A percentile compares a stretch with the other conserved stretches of the same genome.
Conservation (phyloP, 257 asterid species). For the Penstemon eatonii region DNA sequence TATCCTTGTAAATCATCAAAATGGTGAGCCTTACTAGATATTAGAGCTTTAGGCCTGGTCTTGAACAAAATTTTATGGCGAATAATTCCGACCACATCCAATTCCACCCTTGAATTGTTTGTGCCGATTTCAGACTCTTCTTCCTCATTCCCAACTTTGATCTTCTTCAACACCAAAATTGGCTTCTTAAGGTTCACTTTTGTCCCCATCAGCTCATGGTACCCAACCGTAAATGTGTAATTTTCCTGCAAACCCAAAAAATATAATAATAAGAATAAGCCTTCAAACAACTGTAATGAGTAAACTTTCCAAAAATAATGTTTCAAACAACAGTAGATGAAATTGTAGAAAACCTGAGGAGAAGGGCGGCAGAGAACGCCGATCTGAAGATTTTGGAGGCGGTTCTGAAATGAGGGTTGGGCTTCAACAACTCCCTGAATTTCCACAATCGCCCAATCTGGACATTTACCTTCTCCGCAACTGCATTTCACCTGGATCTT, state of each 20-base stretch:
- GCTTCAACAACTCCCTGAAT: conserved; percentile 87
- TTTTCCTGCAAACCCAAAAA: conserved; percentile 50
- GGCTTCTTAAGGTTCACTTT: conserved; percentile 85
- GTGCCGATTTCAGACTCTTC: conserved; percentile 27
- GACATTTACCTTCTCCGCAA: conserved; percentile 77
- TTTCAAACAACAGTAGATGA: background rate
- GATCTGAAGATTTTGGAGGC: conserved; percentile 70
- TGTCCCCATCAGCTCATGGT: conserved; percentile 86
- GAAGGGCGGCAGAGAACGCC: conserved; percentile 90
- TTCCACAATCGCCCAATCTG: conserved; percentile 92
- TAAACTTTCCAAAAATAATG: background rate
- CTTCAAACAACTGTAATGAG: conserved; percentile 1
- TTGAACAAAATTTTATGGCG: conserved; percentile 78
- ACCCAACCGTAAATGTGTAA: conserved; percentile 81
- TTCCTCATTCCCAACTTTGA: conserved; percentile 38
- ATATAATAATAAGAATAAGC: background rate
- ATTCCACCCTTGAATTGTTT: conserved; percentile 47
- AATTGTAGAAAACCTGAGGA: conserved; percentile 55
- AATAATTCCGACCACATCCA: conserved; percentile 75
- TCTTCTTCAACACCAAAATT: conserved; percentile 77
- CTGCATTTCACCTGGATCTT: conserved; percentile 81
- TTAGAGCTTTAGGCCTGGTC: conserved; percentile 92
- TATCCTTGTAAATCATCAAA: background rate
- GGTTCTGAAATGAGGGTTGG: conserved; percentile 57
- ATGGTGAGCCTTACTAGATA: conserved; percentile 54